Evolutionary conservation across 495 filamentous ascomycete genomes (phyloP), one percentile per base, ranked within the genome.

Genomic region (Opeltia flavorubescens): DNA sequence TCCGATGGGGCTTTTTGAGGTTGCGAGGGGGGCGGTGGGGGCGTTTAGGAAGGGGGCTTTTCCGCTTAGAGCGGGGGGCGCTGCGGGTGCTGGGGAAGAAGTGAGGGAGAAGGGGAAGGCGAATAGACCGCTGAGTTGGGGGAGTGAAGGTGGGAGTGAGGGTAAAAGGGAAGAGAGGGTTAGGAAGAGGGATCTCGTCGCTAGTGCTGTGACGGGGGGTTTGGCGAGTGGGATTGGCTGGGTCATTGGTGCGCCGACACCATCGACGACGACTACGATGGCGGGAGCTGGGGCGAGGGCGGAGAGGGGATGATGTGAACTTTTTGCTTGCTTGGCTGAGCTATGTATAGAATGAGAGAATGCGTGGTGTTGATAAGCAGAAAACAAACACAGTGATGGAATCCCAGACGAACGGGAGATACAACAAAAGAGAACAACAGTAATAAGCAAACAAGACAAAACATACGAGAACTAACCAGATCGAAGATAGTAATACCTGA

Each of bases 1-100:
- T 27, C 91, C 91, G 0, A 89, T 95, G 81, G 88, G 86, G 2
- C 67, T 96, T 21, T 96, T 98, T 56, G 93, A 95, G 50, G 76
- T 96, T 34, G 87, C 89, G 6, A 72, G 86, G 24, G 86, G 81
- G 44, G 87, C 88, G 26, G 78, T 84, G 4, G 71, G 80, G 33
- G 88, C 93, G 6, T 72, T 83, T 20, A 72, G 76, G 45, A 75
- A 75, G 60, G 78, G 70, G 53, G 71, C 77, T 3, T 78, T 78
- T 51, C 75, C 75, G 8, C 56, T 81, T 9, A 59, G 65, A 12
- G 61, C 55, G 4, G 53, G 18, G 15, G 38, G 18, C 13, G 15
- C 38, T 5, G 38, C 38, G 6, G 25, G 20, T 20, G 5, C 1
- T 41, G 11, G 27, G 50, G 56, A 5, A 60, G 57, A 17, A 61